A percentile compares a stretch with the other conserved stretches of the same genome.
phyloP scores from a whole-genome alignment of 306 rosid genomes.

The Vigna radiata region DNA sequence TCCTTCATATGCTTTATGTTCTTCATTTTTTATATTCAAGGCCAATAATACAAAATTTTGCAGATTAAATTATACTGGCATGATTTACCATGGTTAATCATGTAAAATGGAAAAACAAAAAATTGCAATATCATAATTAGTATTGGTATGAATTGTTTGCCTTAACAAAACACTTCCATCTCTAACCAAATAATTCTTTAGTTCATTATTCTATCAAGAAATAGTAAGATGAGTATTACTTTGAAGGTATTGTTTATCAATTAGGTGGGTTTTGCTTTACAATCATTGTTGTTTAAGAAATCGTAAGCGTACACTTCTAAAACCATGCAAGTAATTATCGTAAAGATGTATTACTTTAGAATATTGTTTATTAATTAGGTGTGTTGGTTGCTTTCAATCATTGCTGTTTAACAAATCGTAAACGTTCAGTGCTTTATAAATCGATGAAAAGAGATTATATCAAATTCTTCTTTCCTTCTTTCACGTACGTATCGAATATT shows the following conservation, averaged over 20 bases:
- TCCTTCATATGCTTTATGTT: neutral
- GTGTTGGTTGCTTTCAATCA: constrained; percentile 19
- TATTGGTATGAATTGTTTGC: neutral
- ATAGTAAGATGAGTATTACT: neutral
- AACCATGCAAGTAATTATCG: constrained; percentile 36
- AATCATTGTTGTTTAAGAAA: constrained; percentile 36
- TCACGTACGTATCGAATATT: neutral
- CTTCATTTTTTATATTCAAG: neutral
- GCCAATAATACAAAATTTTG: neutral
- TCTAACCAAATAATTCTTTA: neutral
- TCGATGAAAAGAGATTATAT: neutral
- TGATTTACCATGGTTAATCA: neutral
- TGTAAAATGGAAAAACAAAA: neutral
- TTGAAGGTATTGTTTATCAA: neutral
- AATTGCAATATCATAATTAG: neutral
- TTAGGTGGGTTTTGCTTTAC: constrained; percentile 7
- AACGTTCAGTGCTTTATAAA: neutral
- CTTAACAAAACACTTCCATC: constrained; percentile 17
- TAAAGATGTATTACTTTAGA: constrained; percentile 4
- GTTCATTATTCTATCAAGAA: constrained; percentile 12
- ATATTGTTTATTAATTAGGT: constrained; percentile 22
- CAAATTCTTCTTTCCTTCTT: neutral
- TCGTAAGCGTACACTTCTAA: constrained; percentile 20
- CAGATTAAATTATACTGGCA: neutral
- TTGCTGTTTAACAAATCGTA: neutral